phyloP scores from a whole-genome alignment of 345 rosid genomes.

The Acer campestre region DNA sequence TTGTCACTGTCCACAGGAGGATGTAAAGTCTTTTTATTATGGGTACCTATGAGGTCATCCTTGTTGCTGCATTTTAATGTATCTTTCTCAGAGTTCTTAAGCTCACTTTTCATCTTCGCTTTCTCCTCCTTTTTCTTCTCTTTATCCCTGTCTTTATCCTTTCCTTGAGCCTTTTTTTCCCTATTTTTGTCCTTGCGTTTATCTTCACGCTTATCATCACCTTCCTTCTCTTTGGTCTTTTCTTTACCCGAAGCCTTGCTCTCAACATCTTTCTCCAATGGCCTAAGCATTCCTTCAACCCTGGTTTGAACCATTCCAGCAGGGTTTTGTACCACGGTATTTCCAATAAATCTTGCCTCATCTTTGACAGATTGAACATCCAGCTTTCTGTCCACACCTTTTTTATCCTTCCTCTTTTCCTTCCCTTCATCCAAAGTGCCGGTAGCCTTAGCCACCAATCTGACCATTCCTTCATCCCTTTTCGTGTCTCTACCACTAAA shows the following conservation, averaged over 20 bases:
- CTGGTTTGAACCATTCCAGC: slow-evolving; percentile 32
- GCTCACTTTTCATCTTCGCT: slow-evolving; percentile 27
- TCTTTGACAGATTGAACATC: slow-evolving; percentile 34
- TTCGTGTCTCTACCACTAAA: slow-evolving; percentile 23
- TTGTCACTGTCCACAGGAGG: slow-evolving; percentile 30
- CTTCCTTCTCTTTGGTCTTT: slow-evolving; percentile 37
- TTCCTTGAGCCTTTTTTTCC: slow-evolving; percentile 31
- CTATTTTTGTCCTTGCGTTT: slow-evolving; percentile 29
- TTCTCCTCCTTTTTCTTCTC: slow-evolving; percentile 34
- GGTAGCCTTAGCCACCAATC: slow-evolving; percentile 24
- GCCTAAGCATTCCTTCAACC: slow-evolving; percentile 31
- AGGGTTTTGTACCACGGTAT: slow-evolving; percentile 26
- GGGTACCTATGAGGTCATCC: slow-evolving; percentile 25
- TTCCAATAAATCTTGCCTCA: slow-evolving; percentile 30
- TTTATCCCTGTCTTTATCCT: slow-evolving; percentile 36
- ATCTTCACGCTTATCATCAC: slow-evolving; percentile 33
- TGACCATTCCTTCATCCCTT: slow-evolving; percentile 40
- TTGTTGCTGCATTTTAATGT: slow-evolving; percentile 32
- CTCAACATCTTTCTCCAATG: slow-evolving; percentile 28
- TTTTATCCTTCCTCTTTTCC: slow-evolving; percentile 38
- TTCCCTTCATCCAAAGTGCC: slow-evolving; percentile 29
- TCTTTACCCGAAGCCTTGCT: slow-evolving; percentile 37
- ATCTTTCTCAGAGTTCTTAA: slow-evolving; percentile 30
- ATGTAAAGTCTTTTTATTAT: slow-evolving; percentile 23
- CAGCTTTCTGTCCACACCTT: slow-evolving; percentile 31